These are phyloP conservation scores for Fusarium brevicatenulatum DNA, from an alignment of 2,329 filamentous ascomycete genomes.

Conservation along the genomic window DNA sequence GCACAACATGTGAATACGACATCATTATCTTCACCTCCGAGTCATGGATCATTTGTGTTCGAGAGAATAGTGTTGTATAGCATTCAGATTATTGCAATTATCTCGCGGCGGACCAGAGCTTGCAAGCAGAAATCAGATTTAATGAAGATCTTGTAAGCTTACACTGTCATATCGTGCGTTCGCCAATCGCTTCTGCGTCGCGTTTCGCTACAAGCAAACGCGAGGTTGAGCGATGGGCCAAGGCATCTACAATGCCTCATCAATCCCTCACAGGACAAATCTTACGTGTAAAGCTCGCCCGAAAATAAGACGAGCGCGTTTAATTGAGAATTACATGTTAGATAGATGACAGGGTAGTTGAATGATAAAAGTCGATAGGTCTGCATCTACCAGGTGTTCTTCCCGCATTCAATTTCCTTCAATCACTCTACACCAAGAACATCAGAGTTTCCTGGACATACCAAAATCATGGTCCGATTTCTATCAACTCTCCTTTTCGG, in stretches of 20 bases:
- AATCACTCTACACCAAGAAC: accelerated
- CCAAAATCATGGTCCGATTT: neutral
- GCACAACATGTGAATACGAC: neutral
- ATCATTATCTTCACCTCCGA: neutral
- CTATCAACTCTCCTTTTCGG: neutral
- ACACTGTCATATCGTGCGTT: neutral
- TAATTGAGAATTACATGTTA: neutral
- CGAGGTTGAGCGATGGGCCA: conserved; percentile 2
- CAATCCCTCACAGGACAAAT: neutral
- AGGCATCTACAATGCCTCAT: neutral
- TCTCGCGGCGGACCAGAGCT: too few relatives aligned
- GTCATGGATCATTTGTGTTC: too few relatives aligned
- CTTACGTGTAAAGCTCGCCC: neutral
- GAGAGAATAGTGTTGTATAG: too few relatives aligned
- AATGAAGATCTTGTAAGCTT: neutral
- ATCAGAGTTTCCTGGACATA: accelerated
- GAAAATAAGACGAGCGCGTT: neutral
- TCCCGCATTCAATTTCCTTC: too few relatives aligned
- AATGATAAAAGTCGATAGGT: neutral
- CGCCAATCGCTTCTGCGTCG: neutral
- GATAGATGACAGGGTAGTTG: too few relatives aligned
- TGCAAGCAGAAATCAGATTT: neutral
- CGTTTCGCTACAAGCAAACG: neutral
- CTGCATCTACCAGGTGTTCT: neutral
- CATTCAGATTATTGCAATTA: neutral